Evolutionary conservation across 108 stramenopile species (phyloP), one percentile per base, ranked within the genome.

Genomic region (Nannochloropsis oceanica): DNA sequence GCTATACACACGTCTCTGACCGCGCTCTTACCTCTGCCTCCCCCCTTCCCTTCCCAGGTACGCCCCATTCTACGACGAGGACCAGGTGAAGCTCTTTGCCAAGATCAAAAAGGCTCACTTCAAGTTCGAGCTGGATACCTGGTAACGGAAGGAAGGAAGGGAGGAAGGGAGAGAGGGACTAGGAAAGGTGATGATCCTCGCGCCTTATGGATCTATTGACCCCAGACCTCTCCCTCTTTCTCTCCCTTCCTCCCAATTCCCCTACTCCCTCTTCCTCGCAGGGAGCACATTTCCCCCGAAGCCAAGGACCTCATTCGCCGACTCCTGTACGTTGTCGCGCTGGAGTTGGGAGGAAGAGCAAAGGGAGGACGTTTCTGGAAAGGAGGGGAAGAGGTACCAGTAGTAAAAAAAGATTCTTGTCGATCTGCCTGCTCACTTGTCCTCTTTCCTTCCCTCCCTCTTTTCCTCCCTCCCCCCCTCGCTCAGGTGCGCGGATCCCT

Each of bases 1-100:
- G 34, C 34, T 34, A 1, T 34, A 34, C 5, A 34, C 34, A 34
- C 34, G 5, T 34, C 34, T 34, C 34, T 34, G 34, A 3, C 34
- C 5, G 34, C 34, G 34, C 34, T 34, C 34, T 34, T 34, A 34
- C 34, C 34, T 34, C 5, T 34, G 34, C 5, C 34, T 5, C 34
- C 34, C 34, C 5, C 34, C 34, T 5, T 34, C 34, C 34, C 34
- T 34, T 5, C 34, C 34, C n/a, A 91, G 92, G 13, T 92, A 92
- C 88, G 90, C 92, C n/a, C 98, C 98, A 22, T 99, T 99, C 90
- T 94, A 96, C 86, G 95, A 96, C 86, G 94, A 95, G 79, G 96
- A 99, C 90, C 95, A 96, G 81, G 86, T 93, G 14, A 95, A 96
- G 83, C 92, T 99, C 12, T 98, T 97, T 93, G 26, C 43, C 50